phyloP scores from a whole-genome alignment of 768 basidiomycete genomes.

The Zangia roseola region DNA sequence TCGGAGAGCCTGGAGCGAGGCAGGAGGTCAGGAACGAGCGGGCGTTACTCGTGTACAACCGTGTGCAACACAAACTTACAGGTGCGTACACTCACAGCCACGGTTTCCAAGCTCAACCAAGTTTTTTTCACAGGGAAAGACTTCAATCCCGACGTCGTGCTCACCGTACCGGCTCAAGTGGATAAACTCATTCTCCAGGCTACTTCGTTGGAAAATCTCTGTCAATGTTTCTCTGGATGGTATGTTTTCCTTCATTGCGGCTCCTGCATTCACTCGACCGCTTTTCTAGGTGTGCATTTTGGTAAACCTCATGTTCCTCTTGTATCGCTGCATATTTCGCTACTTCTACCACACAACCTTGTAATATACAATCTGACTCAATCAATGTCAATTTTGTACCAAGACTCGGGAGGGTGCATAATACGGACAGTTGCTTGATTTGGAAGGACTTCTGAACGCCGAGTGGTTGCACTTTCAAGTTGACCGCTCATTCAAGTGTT shows the following conservation, averaged over 20 bases:
- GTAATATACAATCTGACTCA: constrained; percentile 20
- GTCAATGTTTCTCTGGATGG: constrained; percentile 97
- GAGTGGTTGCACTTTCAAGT: too few relatives aligned
- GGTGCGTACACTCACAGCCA: constrained; percentile 43
- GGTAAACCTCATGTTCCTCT: constrained; percentile 41
- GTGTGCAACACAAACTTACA: constrained; percentile 93
- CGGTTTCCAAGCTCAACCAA: neutral
- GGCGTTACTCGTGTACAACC: constrained; percentile 88
- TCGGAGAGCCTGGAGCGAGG: constrained; percentile 54
- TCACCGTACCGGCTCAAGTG: constrained; percentile 83
- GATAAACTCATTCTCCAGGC: constrained; percentile 92
- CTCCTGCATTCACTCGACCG: neutral
- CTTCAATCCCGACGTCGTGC: constrained; percentile 79
- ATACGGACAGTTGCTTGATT: constrained; percentile 9
- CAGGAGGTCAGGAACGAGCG: constrained; percentile 90
- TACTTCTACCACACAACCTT: constrained; percentile 16
- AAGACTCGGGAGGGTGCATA: too few relatives aligned
- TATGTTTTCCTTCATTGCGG: constrained; percentile 23
- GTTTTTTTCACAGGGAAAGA: constrained; percentile 66
- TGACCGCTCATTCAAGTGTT: neutral
- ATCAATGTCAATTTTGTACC: neutral
- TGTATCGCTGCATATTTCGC: constrained; percentile 14
- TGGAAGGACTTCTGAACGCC: too few relatives aligned
- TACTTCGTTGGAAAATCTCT: constrained; percentile 90
- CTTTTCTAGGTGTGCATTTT: constrained; percentile 65